phyloP scores from a whole-genome alignment of 2,329 filamentous ascomycete genomes.

The Knufia petricola region DNA sequence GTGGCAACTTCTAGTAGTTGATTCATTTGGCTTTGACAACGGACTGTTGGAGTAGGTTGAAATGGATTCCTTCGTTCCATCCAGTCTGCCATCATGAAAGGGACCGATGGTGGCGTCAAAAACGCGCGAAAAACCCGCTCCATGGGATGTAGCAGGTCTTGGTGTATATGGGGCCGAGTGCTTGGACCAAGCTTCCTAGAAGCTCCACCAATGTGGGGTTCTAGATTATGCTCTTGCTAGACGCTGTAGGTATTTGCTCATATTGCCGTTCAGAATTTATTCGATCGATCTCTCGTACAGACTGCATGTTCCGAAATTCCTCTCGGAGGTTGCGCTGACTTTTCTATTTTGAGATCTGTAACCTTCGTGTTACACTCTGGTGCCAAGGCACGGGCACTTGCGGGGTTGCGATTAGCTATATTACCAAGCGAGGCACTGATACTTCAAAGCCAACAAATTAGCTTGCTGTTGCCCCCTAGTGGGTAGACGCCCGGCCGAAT shows the following conservation, averaged over 20 bases:
- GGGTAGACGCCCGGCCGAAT: no score
- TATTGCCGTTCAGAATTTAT: not conserved
- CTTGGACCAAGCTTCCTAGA: constrained; percentile 2
- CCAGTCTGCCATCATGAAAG: constrained; percentile 3
- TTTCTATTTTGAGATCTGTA: not conserved
- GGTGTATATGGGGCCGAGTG: constrained; percentile 2
- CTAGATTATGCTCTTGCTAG: not conserved
- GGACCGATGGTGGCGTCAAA: constrained; percentile 1
- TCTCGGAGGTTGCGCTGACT: constrained; percentile 5
- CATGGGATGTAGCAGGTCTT: not conserved
- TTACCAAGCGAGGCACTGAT: no score
- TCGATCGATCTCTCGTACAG: constrained; percentile 3
- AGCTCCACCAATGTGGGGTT: not conserved
- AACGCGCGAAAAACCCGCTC: not conserved
- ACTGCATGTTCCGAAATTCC: not conserved
- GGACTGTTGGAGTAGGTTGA: not conserved
- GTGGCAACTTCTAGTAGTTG: not conserved
- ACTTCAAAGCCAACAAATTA: no score
- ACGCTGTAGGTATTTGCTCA: constrained; percentile 1
- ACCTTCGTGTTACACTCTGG: constrained; percentile 1
- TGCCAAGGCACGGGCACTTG: not conserved
- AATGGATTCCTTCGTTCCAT: not conserved
- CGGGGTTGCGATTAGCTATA: not conserved
- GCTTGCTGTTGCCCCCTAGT: no score
- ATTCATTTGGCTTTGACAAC: constrained; percentile 2